Base-by-base conservation (phyloP, 345 rosid species). In the Durio zibethinus region DNA sequence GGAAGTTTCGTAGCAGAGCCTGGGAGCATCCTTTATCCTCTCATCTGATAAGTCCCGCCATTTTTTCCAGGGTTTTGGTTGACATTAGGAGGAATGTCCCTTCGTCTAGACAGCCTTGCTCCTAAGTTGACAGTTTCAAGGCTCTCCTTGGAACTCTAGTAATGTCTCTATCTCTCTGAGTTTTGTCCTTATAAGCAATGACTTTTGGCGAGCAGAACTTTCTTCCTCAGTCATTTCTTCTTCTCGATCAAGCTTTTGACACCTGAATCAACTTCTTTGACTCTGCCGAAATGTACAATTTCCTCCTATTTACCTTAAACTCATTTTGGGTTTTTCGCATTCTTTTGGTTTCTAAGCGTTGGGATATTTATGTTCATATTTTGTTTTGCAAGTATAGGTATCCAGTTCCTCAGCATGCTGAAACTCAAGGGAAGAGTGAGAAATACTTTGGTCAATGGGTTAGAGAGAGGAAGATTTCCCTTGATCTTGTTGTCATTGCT, bases 181-280 rank as follows among this genome's bases (percentile, higher is more conserved):
- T 15, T 16, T 47, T 9, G 5, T 16, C 35, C 18, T 27, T 47
- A 87, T 91, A 78, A 36, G 85, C 90, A 7, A 86, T 90, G 93
- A 88, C 91, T 4, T 88, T 90, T 50, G 91, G 93, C 36, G 87
- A 86, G 81, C 91, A 90, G 77, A 88, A 85, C 79, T 80, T 87
- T 12, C 42, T 79, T 82, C 35, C 80, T 6, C 85, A 85, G 71
- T 88, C 93, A 60, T 86, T 86, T 79, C 38, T 81, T 75, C 89
- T 90, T 72, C 89, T 90, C 76, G 89, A 88, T 71, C 84, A 77
- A 67, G 87, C 90, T 72, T 83, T 85, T 74, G 74, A 75, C 52
- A 80, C 87, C 69, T 89, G 91, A 76, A 85, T 89, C 81, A 90
- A 86, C 79, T 88, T 90, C 85, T 90, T 90, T 78, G 90, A 88